Percentiles rank a stretch among this genome's conserved stretches.
These are phyloP conservation scores for Adansonia gregorii DNA, from an alignment of 441 rosid genomes.

Conservation along the genomic window DNA sequence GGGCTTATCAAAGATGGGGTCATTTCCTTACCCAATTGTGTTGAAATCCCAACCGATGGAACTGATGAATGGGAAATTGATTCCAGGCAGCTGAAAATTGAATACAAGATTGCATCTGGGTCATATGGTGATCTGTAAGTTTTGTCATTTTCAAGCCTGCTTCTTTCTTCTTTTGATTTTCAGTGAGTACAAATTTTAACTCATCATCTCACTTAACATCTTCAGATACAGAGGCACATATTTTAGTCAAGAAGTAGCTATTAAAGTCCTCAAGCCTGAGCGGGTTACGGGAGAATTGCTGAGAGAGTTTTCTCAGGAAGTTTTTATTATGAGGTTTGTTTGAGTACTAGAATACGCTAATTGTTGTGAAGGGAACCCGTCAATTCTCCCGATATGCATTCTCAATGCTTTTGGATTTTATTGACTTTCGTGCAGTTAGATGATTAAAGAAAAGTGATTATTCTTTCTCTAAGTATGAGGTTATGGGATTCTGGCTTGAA, in stretches of 20 bases:
- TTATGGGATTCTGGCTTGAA: neutral
- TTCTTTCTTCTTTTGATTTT: slow-evolving; percentile 16
- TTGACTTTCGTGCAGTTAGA: neutral
- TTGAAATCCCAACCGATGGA: slow-evolving; percentile 90
- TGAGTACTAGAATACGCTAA: slow-evolving; percentile 22
- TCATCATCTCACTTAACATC: slow-evolving; percentile 26
- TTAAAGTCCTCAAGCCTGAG: slow-evolving; percentile 88
- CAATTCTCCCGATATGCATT: neutral
- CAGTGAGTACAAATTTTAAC: slow-evolving; percentile 21
- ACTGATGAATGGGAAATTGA: slow-evolving; percentile 98
- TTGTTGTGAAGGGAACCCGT: neutral
- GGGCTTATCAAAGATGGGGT: slow-evolving; percentile 47
- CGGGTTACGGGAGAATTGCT: slow-evolving; percentile 74
- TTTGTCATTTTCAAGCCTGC: slow-evolving; percentile 21
- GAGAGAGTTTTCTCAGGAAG: slow-evolving; percentile 92
- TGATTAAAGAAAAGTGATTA: neutral
- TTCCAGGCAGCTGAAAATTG: slow-evolving; percentile 68
- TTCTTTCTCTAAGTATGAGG: no score
- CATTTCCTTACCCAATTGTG: slow-evolving; percentile 56
- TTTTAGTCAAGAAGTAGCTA: slow-evolving; percentile 95
- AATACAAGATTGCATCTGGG: slow-evolving; percentile 83
- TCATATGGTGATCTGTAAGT: slow-evolving; percentile 92
- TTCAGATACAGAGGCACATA: slow-evolving; percentile 84
- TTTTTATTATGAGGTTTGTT: slow-evolving; percentile 89
- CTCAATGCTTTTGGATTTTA: neutral